These are phyloP conservation scores for Gracilaria domingensis DNA, from an alignment of 23 red algal species.

Conservation along the genomic window DNA sequence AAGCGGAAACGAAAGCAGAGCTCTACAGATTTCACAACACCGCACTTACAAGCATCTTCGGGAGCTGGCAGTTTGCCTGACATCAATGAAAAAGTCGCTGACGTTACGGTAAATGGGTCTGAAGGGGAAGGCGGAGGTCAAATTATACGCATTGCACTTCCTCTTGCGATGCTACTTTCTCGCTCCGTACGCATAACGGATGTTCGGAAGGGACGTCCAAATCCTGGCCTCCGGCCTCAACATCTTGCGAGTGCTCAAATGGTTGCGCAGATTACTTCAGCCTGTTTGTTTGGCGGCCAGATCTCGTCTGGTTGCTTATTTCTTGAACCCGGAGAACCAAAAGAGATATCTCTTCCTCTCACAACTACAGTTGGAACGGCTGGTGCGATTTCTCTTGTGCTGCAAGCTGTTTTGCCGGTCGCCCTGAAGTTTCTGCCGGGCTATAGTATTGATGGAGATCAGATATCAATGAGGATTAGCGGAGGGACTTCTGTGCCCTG, in stretches of 20 bases:
- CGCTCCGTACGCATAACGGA: slow-evolving; percentile 18
- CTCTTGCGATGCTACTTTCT: slow-evolving; percentile 30
- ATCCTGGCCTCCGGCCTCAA: slow-evolving; percentile 46
- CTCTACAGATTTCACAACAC: background rate
- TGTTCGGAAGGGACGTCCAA: slow-evolving; percentile 26
- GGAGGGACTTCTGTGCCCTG: slow-evolving; percentile 44
- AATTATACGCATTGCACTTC: slow-evolving; percentile 57
- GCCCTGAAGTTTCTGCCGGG: slow-evolving; percentile 18
- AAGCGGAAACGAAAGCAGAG: background rate
- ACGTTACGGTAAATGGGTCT: slow-evolving; percentile 63
- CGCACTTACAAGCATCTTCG: too few species aligned
- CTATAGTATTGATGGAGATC: background rate
- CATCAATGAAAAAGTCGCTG: background rate
- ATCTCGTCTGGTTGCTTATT: slow-evolving; percentile 14
- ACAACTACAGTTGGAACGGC: slow-evolving; percentile 28
- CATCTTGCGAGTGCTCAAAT: slow-evolving; percentile 34
- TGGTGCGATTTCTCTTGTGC: slow-evolving; percentile 53
- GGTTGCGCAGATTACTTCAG: slow-evolving; percentile 46
- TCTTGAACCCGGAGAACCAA: background rate
- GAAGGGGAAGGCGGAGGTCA: slow-evolving; percentile 70
- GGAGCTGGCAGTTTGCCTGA: background rate
- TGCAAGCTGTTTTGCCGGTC: slow-evolving; percentile 57
- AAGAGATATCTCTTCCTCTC: slow-evolving; percentile 1
- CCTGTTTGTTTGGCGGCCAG: background rate
- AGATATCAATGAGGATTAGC: background rate